Conservation (phyloP, 345 rosid species). For the Carallia pectinifolia region DNA sequence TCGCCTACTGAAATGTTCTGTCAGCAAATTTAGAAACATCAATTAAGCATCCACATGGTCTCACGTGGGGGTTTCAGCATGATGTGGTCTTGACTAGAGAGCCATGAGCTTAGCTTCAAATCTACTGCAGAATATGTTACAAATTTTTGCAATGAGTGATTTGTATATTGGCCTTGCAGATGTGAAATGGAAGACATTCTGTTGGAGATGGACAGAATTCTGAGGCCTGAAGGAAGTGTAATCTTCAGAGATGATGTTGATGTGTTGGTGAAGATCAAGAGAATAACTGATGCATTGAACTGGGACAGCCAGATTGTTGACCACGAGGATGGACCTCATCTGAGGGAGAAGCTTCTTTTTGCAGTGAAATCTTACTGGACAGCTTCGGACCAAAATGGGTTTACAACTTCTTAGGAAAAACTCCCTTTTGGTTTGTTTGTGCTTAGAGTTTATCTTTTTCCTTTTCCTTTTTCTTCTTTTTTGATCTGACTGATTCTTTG, state of each 20-base stretch:
- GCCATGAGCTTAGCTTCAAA: too few relatives aligned
- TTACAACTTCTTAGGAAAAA: slow-evolving; percentile 12
- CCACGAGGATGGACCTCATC: slow-evolving; percentile 64
- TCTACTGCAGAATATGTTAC: too few relatives aligned
- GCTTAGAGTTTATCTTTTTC: neutral
- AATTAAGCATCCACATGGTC: neutral
- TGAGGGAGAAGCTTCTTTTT: slow-evolving; percentile 56
- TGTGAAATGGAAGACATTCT: slow-evolving; percentile 53
- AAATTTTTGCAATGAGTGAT: neutral
- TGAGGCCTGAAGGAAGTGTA: slow-evolving; percentile 65
- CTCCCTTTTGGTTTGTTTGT: neutral
- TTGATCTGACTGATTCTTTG: slow-evolving; percentile 6
- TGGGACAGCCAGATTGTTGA: slow-evolving; percentile 55
- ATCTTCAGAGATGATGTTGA: slow-evolving; percentile 62
- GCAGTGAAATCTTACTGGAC: slow-evolving; percentile 59
- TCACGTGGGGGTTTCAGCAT: neutral
- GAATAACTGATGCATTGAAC: slow-evolving; percentile 41
- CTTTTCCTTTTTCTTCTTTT: neutral
- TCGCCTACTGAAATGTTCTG: too few relatives aligned
- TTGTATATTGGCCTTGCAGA: slow-evolving; percentile 21
- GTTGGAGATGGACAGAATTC: slow-evolving; percentile 63
- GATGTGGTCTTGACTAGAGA: neutral
- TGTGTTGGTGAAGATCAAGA: slow-evolving; percentile 49
- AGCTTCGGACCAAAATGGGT: slow-evolving; percentile 25
- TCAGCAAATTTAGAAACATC: too few relatives aligned